Percentiles rank a stretch among this genome's conserved stretches.
Conservation (phyloP, 2,329 filamentous ascomycete genomes). For the Rugonectria rugulosa region DNA sequence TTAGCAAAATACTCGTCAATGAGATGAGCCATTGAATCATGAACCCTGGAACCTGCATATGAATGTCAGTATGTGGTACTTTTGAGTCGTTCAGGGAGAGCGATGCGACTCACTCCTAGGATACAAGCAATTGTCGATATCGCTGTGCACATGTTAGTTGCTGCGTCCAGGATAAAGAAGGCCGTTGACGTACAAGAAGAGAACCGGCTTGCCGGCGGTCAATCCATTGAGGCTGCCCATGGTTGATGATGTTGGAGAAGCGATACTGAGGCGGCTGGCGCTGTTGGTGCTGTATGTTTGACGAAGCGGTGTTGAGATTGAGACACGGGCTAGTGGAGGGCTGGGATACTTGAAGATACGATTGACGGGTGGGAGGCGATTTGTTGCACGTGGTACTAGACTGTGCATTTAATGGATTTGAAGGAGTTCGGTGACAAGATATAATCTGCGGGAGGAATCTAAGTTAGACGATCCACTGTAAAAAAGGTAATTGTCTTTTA, state of each 20-base stretch:
- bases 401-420: constrained; percentile 32
- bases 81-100: neutral
- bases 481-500: constrained; percentile 12
- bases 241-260: constrained; percentile 20
- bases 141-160: constrained; percentile 63
- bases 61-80: constrained; percentile 16
- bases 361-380: constrained; percentile 25
- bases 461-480: constrained; percentile 14
- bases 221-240: constrained; percentile 48
- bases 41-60: constrained; percentile 74
- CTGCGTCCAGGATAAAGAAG: too few species aligned
- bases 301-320: constrained; percentile 23
- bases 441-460: constrained; percentile 13
- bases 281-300: constrained; percentile 19
- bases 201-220: constrained; percentile 46
- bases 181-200: constrained; percentile 50
- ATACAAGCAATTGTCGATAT: constrained; percentile 99
- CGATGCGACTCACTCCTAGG: constrained; percentile 72
- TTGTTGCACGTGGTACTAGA: constrained; percentile 33
- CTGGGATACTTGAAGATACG: constrained; percentile 21
- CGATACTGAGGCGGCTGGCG: constrained; percentile 15
- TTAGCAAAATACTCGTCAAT: constrained; percentile 72
- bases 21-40: constrained; percentile 85
- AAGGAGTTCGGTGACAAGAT: constrained; percentile 15
- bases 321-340: constrained; percentile 21